Conservation (phyloP, 2,329 filamentous ascomycete species). For the Penicillium paneum region DNA sequence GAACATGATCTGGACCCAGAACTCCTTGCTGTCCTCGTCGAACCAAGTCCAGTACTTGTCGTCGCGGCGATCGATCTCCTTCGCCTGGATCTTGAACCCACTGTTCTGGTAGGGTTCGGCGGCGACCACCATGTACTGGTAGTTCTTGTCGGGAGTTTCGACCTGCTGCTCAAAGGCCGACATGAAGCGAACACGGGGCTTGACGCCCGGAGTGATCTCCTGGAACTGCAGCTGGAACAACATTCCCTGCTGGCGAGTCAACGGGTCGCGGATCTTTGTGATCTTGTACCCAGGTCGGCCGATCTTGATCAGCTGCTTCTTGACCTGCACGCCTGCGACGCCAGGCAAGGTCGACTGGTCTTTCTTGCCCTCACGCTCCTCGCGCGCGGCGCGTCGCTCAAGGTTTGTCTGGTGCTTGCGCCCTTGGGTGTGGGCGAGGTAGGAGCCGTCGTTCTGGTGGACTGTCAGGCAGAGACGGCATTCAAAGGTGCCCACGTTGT, state of each 20-base stretch:
- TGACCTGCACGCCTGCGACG: slow-evolving; percentile 73
- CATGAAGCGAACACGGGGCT: slow-evolving; percentile 91
- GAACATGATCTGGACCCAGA: slow-evolving; percentile 96
- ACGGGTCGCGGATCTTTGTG: slow-evolving; percentile 86
- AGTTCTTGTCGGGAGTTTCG: slow-evolving; percentile 89
- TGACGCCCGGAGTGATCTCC: slow-evolving; percentile 72
- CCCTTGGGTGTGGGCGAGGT: slow-evolving; percentile 96
- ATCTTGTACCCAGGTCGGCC: slow-evolving; percentile 96
- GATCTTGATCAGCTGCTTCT: slow-evolving; percentile 87
- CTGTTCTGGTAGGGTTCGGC: slow-evolving; percentile 98
- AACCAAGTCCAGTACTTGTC: slow-evolving; percentile 92
- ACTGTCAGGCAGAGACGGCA: slow-evolving; percentile 95
- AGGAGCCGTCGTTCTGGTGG: slow-evolving; percentile 98
- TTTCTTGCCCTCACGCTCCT: slow-evolving; percentile 79
- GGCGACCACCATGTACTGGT: slow-evolving; percentile 90
- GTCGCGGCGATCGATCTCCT: slow-evolving; percentile 86
- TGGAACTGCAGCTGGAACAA: slow-evolving; percentile 97
- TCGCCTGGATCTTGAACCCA: slow-evolving; percentile 89
- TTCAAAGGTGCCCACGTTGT: slow-evolving; percentile 97
- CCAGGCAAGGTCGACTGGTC: slow-evolving; percentile 65
- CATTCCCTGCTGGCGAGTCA: slow-evolving; percentile 82
- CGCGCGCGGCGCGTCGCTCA: slow-evolving; percentile 88
- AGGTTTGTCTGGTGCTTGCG: slow-evolving; percentile 99
- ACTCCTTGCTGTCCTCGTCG: slow-evolving; percentile 93
- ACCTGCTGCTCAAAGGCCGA: slow-evolving; percentile 94